phyloP scores from a whole-genome alignment of 2,329 filamentous ascomycete species.

The Colletotrichum chrysophilum region DNA sequence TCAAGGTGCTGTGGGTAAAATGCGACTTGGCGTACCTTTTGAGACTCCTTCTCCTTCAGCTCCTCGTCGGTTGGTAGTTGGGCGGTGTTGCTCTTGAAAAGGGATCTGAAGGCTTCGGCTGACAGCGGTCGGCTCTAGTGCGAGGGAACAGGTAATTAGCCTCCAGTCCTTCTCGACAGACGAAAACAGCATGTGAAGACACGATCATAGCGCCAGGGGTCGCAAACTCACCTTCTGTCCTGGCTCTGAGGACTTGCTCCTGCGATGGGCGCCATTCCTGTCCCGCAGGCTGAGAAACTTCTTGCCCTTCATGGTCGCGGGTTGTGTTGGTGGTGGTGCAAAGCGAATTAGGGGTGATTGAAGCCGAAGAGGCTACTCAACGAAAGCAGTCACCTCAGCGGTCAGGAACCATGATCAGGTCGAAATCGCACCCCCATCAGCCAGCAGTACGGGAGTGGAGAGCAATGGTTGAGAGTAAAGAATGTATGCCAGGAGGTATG shows the following conservation, averaged over 20 bases:
- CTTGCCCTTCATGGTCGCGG: slow-evolving; percentile 58
- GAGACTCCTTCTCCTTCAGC: slow-evolving; percentile 52
- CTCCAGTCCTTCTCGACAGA: not conserved
- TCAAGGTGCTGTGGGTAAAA: not conserved
- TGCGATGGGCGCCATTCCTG: slow-evolving; percentile 60
- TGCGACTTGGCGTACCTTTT: slow-evolving; percentile 39
- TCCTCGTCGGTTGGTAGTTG: slow-evolving; percentile 63
- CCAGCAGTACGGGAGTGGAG: slow-evolving; percentile 17
- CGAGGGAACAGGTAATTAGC: not conserved
- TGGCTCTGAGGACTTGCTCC: slow-evolving; percentile 61
- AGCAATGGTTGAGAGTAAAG: slow-evolving; percentile 6
- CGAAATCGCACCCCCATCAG: slow-evolving; percentile 17
- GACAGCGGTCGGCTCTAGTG: slow-evolving; percentile 56
- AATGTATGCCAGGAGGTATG: slow-evolving; percentile 17
- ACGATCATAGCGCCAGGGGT: not conserved
- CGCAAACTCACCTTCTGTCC: slow-evolving; percentile 52
- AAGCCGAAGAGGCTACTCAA: slow-evolving; percentile 2
- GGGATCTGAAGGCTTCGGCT: slow-evolving; percentile 63
- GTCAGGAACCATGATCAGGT: slow-evolving; percentile 13
- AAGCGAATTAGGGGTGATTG: not conserved
- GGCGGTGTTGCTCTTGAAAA: slow-evolving; percentile 67
- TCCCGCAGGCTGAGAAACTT: slow-evolving; percentile 76
- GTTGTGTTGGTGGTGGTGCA: not conserved
- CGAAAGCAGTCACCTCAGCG: slow-evolving; percentile 9
- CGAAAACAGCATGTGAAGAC: not conserved